A percentile compares a stretch with the other conserved stretches of the same genome.
These are phyloP conservation scores for Piper betle DNA, from an alignment of 164 flowering plant species.

Conservation along the genomic window DNA sequence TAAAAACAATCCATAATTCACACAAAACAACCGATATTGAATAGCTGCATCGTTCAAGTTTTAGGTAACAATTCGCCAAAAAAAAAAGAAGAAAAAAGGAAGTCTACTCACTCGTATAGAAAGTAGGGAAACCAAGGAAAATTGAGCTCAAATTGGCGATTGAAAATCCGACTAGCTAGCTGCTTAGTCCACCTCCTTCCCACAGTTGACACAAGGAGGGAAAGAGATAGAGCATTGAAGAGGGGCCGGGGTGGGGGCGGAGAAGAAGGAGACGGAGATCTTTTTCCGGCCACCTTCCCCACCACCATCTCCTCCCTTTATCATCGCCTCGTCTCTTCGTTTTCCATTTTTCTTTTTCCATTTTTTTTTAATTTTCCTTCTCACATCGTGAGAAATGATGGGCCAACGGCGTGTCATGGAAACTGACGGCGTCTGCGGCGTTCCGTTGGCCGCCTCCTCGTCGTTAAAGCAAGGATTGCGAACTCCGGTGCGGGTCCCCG, in stretches of 20 bases:
- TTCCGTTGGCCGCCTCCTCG: no score
- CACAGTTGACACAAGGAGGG: background rate
- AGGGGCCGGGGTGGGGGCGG: slow-evolving; percentile 3
- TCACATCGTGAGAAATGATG: background rate
- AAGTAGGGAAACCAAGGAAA: background rate
- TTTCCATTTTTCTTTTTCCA: background rate
- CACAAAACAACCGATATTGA: background rate
- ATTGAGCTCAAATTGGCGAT: background rate
- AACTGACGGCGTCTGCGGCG: background rate
- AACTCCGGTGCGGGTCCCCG: background rate
- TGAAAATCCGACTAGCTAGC: background rate
- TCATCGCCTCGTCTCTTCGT: background rate
- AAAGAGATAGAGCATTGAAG: background rate
- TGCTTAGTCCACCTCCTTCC: background rate
- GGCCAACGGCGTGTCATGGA: background rate
- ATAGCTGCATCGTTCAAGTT: background rate
- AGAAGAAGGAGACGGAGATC: background rate
- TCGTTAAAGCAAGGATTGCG: slow-evolving; percentile 1
- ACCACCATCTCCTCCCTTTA: background rate
- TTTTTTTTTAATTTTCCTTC: background rate
- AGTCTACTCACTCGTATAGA: background rate
- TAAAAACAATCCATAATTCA: background rate
- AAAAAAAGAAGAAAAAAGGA: background rate
- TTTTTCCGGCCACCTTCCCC: background rate
- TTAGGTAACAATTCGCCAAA: background rate